Evolutionary conservation across 495 filamentous ascomycete genomes (phyloP), one percentile per base, ranked within the genome.

Genomic region (Penicillium antarcticum): DNA sequence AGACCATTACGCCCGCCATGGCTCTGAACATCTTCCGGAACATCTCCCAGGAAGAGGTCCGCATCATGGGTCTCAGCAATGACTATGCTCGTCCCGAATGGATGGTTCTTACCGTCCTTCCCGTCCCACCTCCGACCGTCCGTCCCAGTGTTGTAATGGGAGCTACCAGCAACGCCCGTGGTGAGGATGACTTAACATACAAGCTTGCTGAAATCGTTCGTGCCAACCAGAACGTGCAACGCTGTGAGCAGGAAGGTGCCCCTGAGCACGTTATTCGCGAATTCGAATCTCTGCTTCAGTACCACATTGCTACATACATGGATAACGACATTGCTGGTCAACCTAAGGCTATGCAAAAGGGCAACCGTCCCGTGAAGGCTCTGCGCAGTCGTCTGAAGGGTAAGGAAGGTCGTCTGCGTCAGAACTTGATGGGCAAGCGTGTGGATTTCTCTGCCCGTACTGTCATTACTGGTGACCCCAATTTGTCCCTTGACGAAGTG

Each of bases 391-490:
- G 94, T 73, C 72, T 99, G 58, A 99, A 99, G 79, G 94, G 95
- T 48, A 99, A 99, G 65, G 94, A 99, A 69, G 94, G 94, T 61
- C 89, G 94, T 73, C 78, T 99, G 13, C 89, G 94, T 68, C 94
- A 95, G 60, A 99, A 97, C 64, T 79, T 97, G 75, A 98, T 98
- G 94, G 94, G 94, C 35, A 99, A 99, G 72, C 94, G 94, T 80
- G 94, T 99, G 29, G 94, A 99, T 62, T 99, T 99, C 69, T 99
- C 94, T 1, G 95, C 94, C 14, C 95, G 94, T 85, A 99, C 94
- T 23, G 94, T 99, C 69, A 98, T 97, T 64, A 98, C 94, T 47
- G 94, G 94, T 67, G 94, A 99, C 66, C 95, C 94, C 14, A 97
- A 97, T 60, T 75, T 97, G 54, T 95, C 90, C 19, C 78, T 99